A percentile compares a stretch with the other conserved stretches of the same genome.
Conservation (phyloP, 768 basidiomycete species). For the Gyrodon lividus region DNA sequence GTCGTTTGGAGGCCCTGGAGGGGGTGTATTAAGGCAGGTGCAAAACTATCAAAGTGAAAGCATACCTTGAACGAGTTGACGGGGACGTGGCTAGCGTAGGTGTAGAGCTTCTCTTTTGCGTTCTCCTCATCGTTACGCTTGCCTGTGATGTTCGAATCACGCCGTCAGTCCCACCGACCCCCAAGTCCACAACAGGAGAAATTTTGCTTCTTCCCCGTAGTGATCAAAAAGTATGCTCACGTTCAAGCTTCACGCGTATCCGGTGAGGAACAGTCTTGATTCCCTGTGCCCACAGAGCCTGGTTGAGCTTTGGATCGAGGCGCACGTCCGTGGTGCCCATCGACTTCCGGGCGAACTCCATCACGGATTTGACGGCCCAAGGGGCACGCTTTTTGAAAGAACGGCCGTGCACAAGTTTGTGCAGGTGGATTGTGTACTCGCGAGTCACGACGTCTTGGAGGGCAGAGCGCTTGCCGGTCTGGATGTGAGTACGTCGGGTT, state of each 20-base stretch:
- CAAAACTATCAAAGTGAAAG: background rate
- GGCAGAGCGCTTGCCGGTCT: slow-evolving; percentile 92
- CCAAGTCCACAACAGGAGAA: no score
- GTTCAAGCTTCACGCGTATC: slow-evolving; percentile 90
- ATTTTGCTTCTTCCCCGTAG: no score
- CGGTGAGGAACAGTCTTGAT: slow-evolving; percentile 93
- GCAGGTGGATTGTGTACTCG: slow-evolving; percentile 98
- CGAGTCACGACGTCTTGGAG: slow-evolving; percentile 97
- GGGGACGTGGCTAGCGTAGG: slow-evolving; percentile 80
- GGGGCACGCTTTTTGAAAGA: slow-evolving; percentile 99
- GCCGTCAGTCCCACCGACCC: background rate
- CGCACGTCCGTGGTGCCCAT: slow-evolving; percentile 97
- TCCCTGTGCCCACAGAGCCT: slow-evolving; percentile 90
- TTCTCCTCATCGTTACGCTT: slow-evolving; percentile 99
- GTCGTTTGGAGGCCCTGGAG: slow-evolving; percentile 80
- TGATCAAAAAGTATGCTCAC: slow-evolving; percentile 44
- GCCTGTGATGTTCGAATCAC: slow-evolving; percentile 43
- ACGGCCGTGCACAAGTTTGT: slow-evolving; percentile 90
- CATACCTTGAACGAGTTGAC: slow-evolving; percentile 84
- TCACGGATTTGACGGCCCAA: slow-evolving; percentile 91
- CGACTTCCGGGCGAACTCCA: slow-evolving; percentile 86
- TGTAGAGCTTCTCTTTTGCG: slow-evolving; percentile 97
- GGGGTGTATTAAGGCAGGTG: slow-evolving; percentile 6
- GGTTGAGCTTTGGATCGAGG: slow-evolving; percentile 94
- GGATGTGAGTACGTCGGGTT: slow-evolving; percentile 2